phyloP scores from a whole-genome alignment of 1,284 basidiomycete species.

The Athelia sp. region DNA sequence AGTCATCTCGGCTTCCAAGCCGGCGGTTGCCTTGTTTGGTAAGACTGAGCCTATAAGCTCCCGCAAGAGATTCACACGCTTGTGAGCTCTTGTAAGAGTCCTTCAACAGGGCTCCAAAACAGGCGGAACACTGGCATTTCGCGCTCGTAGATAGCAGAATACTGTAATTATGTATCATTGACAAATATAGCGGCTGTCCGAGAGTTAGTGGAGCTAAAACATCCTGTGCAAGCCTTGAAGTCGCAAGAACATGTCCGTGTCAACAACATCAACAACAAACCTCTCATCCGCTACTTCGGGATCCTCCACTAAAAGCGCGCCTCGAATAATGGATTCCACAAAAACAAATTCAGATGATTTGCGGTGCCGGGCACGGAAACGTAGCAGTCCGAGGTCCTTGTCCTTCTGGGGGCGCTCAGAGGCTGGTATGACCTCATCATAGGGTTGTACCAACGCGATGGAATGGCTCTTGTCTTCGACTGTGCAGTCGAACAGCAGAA shows the following conservation, averaged over 20 bases:
- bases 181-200: too few species aligned
- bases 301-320: slow-evolving; percentile 15
- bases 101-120: too few species aligned
- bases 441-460: slow-evolving; percentile 20
- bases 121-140: too few species aligned
- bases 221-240: neutral
- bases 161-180: too few species aligned
- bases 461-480: slow-evolving; percentile 13
- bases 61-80: too few species aligned
- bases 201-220: too few species aligned
- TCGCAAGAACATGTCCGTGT: slow-evolving; percentile 21
- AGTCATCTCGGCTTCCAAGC: too few species aligned
- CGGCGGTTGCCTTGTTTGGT: too few species aligned
- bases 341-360: slow-evolving; percentile 17
- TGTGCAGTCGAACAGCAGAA: slow-evolving; percentile 19
- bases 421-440: slow-evolving; percentile 7
- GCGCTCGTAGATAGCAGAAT: too few species aligned
- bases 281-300: slow-evolving; percentile 8
- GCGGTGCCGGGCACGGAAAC: slow-evolving; percentile 9
- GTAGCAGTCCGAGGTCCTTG: slow-evolving; percentile 16
- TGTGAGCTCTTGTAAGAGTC: too few species aligned
- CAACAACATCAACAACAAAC: slow-evolving; percentile 21
- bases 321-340: slow-evolving; percentile 20
- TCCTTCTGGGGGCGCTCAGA: slow-evolving; percentile 13
- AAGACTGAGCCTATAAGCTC: too few species aligned